These are phyloP conservation scores for Dalbergia oliveri DNA, from an alignment of 306 rosid genomes.

Conservation along the genomic window DNA sequence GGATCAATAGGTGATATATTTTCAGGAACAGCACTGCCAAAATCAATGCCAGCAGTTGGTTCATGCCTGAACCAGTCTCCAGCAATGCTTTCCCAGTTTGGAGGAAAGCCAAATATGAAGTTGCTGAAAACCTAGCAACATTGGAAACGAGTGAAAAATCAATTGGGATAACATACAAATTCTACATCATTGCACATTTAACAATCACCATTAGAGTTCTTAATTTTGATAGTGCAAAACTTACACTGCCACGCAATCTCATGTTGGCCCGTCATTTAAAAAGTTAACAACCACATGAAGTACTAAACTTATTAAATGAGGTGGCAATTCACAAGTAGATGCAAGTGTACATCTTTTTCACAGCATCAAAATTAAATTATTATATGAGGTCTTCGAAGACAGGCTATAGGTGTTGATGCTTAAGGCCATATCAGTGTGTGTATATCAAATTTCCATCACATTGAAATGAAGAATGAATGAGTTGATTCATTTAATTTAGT, in stretches of 20 bases:
- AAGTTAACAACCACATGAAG: not conserved
- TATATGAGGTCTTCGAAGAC: not conserved
- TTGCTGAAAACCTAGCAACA: conserved; percentile 58
- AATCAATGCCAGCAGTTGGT: conserved; percentile 34
- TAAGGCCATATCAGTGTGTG: not conserved
- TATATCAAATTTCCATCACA: not conserved
- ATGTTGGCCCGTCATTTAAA: not conserved
- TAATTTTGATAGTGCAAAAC: not conserved
- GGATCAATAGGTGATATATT: conserved; percentile 5
- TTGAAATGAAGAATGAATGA: too few species aligned
- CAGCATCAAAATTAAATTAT: not conserved
- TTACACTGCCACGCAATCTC: not conserved
- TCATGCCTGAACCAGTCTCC: conserved; percentile 48
- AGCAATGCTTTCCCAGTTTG: conserved; percentile 67
- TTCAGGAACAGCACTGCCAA: conserved; percentile 31
- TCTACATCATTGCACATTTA: not conserved
- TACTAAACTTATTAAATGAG: not conserved
- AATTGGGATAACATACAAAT: not conserved
- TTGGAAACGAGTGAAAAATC: not conserved
- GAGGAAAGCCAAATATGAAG: conserved; percentile 79
- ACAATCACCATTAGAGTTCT: not conserved
- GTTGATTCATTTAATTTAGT: too few species aligned
- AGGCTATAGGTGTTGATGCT: not conserved
- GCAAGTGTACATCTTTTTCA: not conserved
- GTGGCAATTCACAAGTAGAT: not conserved